Evolutionary conservation across 108 stramenopile species (phyloP), one percentile per base, ranked within the genome.

Genomic region (Cylindrotheca fusiformis): DNA sequence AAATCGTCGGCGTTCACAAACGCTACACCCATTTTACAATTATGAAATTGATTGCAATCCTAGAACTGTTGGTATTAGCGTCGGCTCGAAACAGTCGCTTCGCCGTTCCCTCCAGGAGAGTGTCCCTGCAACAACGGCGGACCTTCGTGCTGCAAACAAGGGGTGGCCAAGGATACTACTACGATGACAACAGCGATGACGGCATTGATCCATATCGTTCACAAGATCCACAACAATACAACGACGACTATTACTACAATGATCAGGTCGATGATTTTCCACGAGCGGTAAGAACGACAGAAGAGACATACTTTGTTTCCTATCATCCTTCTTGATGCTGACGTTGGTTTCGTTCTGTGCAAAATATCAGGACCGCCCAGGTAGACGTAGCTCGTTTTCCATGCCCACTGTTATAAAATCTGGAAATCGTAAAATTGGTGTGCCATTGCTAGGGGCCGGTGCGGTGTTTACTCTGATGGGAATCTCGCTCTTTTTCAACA

Each of bases 401-500:
- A 23, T 76, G 24, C 68, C 68, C n/a, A 27, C 52, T 48, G 60
- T 76, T 14, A 54, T 83, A 8, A 54, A 63, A 52, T 61, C 47
- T 18, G 83, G 83, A 12, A 81, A 94, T 76, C 76, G 80, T 49
- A 68, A 84, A 65, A 74, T 94, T 48, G 93, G 93, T 12, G 63
- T 89, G 2, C 48, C 83, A 27, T 67, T 94, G 50, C 64, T 88
- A n/a, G 84, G 82, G 23, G 65, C 79, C 41, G 93, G 93, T 10
- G 77, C 68, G 14, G 74, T 79, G 6, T 74, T 94, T 27, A 94
- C 93, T 8, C 36, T 87, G 26, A 51, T 94, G 44, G 96, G 97
- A 2, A 81, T 95, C 17, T 84, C 86, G 55, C 81, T 97, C 14
- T 95, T 97, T 75, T 97, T 97, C 80, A 94, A 97, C 69, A 93